These are phyloP conservation scores for Coemansia sp. DNA, from an alignment of 371 early-diverging fungal species.

Conservation along the genomic window DNA sequence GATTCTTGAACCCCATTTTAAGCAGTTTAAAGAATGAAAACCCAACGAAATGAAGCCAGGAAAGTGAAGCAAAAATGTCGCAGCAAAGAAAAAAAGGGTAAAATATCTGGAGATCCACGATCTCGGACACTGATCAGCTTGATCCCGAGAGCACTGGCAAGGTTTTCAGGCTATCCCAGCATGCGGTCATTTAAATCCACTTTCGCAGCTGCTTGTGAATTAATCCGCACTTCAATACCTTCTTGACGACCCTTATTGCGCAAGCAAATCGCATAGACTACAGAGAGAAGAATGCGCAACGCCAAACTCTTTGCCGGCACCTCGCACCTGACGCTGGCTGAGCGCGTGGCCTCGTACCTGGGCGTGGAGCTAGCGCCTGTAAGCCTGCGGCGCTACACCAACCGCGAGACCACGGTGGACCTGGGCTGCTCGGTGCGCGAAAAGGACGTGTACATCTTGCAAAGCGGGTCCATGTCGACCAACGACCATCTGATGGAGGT, in stretches of 20 bases:
- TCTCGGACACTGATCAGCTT: too few relatives aligned
- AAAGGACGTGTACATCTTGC: constrained; percentile 96
- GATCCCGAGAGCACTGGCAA: too few relatives aligned
- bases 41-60: constrained; percentile 1
- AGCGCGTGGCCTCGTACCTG: constrained; percentile 74
- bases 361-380: constrained; percentile 77
- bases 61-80: constrained; percentile 3
- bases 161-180: too few relatives aligned
- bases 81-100: constrained; percentile 3
- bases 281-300: constrained; percentile 64
- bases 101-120: neutral
- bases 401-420: constrained; percentile 73
- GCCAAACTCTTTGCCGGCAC: constrained; percentile 92
- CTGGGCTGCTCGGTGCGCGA: constrained; percentile 91
- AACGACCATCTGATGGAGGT: constrained; percentile 97
- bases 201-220: too few relatives aligned
- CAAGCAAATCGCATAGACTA: too few relatives aligned
- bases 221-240: too few relatives aligned
- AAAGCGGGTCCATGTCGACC: constrained; percentile 83
- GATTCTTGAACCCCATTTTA: constrained; percentile 69
- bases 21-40: neutral
- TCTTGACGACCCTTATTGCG: too few relatives aligned
- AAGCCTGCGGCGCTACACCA: constrained; percentile 71
- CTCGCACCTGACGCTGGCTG: constrained; percentile 90
- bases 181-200: too few relatives aligned